Evolutionary conservation across 1,284 basidiomycete genomes (phyloP).

Genomic region (Phlebopus sp.): DNA sequence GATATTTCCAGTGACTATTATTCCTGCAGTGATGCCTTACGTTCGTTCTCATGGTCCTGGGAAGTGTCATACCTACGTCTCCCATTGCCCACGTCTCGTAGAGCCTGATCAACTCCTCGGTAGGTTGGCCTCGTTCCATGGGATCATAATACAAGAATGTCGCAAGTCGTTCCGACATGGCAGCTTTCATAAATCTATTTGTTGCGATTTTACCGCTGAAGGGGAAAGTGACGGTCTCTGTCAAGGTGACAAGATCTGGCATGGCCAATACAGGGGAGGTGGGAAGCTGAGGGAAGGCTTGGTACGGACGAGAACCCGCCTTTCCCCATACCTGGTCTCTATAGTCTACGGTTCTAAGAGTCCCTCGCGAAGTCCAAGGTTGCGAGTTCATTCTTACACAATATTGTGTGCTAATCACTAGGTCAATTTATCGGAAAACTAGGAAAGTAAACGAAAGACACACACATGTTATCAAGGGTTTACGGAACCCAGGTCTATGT

Average conservation of each 20-base stretch:
- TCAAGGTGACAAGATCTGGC: conserved; percentile 19
- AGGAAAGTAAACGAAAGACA: conserved; percentile 1
- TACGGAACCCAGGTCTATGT: too few species aligned
- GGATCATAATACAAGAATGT: conserved; percentile 32
- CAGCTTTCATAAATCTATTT: conserved; percentile 35
- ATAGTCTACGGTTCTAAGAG: conserved; percentile 14
- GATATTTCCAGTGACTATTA: conserved; percentile 33
- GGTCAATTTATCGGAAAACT: conserved; percentile 3
- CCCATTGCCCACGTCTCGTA: conserved; percentile 34
- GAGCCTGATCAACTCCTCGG: conserved; percentile 32
- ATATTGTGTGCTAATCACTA: conserved; percentile 1
- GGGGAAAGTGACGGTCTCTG: conserved; percentile 26
- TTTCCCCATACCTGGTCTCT: conserved; percentile 15
- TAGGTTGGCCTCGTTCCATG: conserved; percentile 29
- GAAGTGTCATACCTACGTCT: conserved; percentile 26
- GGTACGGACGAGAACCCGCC: conserved; percentile 18
- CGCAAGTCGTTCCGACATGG: conserved; percentile 33
- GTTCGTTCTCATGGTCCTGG: background rate
- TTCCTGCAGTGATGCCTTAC: conserved; percentile 17
- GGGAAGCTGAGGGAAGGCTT: conserved; percentile 11
- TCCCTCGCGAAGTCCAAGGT: conserved; percentile 14
- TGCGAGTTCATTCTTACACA: conserved; percentile 17
- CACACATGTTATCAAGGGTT: background rate
- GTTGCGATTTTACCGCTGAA: conserved; percentile 30
- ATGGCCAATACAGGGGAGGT: conserved; percentile 18